Percentiles rank a stretch among this genome's conserved stretches.
phyloP scores from a whole-genome alignment of 495 filamentous ascomycete genomes.

The Sordaria brevicollis region DNA sequence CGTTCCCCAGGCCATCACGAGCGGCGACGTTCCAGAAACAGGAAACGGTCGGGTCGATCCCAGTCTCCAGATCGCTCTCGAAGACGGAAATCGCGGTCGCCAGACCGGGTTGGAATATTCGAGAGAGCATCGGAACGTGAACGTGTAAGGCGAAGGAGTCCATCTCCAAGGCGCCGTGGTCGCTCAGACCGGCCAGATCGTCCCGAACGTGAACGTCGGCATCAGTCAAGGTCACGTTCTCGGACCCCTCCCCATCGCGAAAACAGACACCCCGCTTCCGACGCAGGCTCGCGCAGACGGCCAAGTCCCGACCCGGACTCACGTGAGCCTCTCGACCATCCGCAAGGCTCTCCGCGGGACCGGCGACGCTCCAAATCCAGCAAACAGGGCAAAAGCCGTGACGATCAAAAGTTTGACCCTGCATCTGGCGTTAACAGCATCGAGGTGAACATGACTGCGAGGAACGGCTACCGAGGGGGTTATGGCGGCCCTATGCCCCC shows the following conservation, averaged over 20 bases:
- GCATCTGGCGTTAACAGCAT: slow-evolving; percentile 37
- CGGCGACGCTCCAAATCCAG: slow-evolving; percentile 25
- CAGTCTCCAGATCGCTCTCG: slow-evolving; percentile 19
- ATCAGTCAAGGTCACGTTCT: slow-evolving; percentile 27
- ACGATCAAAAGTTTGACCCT: slow-evolving; percentile 25
- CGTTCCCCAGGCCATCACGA: slow-evolving; percentile 20
- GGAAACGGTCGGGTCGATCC: slow-evolving; percentile 18
- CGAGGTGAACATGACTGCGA: slow-evolving; percentile 34
- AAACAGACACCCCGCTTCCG: slow-evolving; percentile 23
- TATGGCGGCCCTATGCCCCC: slow-evolving; percentile 24
- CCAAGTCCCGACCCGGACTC: slow-evolving; percentile 17
- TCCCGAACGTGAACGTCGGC: slow-evolving; percentile 20
- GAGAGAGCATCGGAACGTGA: background rate
- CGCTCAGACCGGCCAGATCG: slow-evolving; percentile 23
- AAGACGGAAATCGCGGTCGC: slow-evolving; percentile 15
- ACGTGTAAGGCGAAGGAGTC: slow-evolving; percentile 6
- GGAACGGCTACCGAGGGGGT: slow-evolving; percentile 30
- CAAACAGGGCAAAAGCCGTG: slow-evolving; percentile 24
- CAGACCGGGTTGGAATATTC: background rate
- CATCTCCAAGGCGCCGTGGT: slow-evolving; percentile 18
- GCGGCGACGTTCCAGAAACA: slow-evolving; percentile 10
- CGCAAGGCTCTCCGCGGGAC: slow-evolving; percentile 23
- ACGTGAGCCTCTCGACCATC: slow-evolving; percentile 20
- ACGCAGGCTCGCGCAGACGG: slow-evolving; percentile 24
- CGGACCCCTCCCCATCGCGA: slow-evolving; percentile 16